Percentiles rank a stretch among this genome's conserved stretches.
phyloP scores from a whole-genome alignment of 768 basidiomycete species.

The Psilocybe cubensis region DNA sequence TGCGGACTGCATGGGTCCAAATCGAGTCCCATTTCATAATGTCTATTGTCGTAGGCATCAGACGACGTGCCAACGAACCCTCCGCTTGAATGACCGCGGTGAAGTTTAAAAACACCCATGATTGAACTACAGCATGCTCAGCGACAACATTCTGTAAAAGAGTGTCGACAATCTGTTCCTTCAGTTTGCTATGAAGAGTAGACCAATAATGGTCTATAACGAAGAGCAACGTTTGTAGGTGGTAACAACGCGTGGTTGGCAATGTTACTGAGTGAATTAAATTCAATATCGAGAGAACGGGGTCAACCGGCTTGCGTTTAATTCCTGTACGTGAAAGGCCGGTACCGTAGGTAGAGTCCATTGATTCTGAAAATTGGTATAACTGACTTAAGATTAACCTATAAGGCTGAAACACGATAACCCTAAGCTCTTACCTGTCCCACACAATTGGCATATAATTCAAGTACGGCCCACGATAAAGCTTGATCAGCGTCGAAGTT shows the following conservation, averaged over 20 bases:
- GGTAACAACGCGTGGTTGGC: slow-evolving; percentile 43
- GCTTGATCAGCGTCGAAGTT: slow-evolving; percentile 74
- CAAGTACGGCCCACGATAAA: slow-evolving; percentile 76
- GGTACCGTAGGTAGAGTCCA: slow-evolving; percentile 33
- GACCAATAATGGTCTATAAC: slow-evolving; percentile 81
- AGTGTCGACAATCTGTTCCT: slow-evolving; percentile 54
- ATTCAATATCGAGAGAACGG: slow-evolving; percentile 57
- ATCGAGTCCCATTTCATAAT: slow-evolving; percentile 72
- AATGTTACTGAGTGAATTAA: slow-evolving; percentile 42
- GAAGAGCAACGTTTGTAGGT: slow-evolving; percentile 83
- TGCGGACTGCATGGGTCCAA: slow-evolving; percentile 84
- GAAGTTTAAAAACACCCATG: slow-evolving; percentile 85
- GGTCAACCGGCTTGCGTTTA: slow-evolving; percentile 66
- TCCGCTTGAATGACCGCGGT: slow-evolving; percentile 70
- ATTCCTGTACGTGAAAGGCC: slow-evolving; percentile 29
- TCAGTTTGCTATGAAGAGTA: slow-evolving; percentile 59
- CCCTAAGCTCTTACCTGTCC: slow-evolving; percentile 51
- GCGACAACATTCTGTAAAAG: slow-evolving; percentile 65
- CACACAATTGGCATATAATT: slow-evolving; percentile 81
- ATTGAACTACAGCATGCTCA: slow-evolving; percentile 70
- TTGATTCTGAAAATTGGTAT: slow-evolving; percentile 64
- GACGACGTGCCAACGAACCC: slow-evolving; percentile 20
- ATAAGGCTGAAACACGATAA: not conserved
- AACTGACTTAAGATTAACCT: slow-evolving; percentile 43
- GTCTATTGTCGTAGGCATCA: slow-evolving; percentile 17